These are phyloP conservation scores for Acidiella bohemica DNA, from an alignment of 495 filamentous ascomycete species.

Conservation along the genomic window DNA sequence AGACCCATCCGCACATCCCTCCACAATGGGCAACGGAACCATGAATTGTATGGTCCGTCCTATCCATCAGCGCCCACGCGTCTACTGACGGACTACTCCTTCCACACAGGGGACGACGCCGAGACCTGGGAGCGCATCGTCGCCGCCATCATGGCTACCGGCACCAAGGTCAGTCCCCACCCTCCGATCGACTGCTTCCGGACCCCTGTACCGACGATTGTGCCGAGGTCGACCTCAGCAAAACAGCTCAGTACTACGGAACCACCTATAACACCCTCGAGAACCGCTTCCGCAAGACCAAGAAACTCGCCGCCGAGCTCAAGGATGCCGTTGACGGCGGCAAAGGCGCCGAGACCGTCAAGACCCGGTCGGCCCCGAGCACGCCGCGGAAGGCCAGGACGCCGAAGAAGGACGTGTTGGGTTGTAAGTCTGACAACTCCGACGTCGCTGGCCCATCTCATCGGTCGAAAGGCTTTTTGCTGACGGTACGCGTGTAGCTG, in stretches of 20 bases:
- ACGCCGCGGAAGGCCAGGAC: slow-evolving; percentile 19
- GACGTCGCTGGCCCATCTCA: not conserved
- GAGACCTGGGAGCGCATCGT: slow-evolving; percentile 17
- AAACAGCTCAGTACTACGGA: slow-evolving; percentile 18
- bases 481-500: slow-evolving; percentile 5
- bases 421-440: slow-evolving; percentile 1
- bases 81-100: too few relatives aligned
- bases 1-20: not conserved
- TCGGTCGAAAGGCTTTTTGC: not conserved
- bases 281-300: slow-evolving; percentile 28
- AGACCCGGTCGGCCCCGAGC: slow-evolving; percentile 10
- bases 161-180: slow-evolving; percentile 14
- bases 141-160: slow-evolving; percentile 15
- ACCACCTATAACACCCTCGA: slow-evolving; percentile 34
- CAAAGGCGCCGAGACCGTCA: slow-evolving; percentile 11
- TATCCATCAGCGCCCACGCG: too few relatives aligned
- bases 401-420: slow-evolving; percentile 17
- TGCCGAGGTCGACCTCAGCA: slow-evolving; percentile 2
- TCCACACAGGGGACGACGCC: slow-evolving; percentile 7
- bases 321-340: slow-evolving; percentile 22
- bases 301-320: slow-evolving; percentile 22
- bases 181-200: not conserved
- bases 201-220: not conserved
- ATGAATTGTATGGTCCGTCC: too few relatives aligned
- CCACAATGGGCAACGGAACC: slow-evolving; percentile 1